Evolutionary conservation across 2,329 filamentous ascomycete genomes (phyloP).

Genomic region (Aspergillus oerlinghausenensis): DNA sequence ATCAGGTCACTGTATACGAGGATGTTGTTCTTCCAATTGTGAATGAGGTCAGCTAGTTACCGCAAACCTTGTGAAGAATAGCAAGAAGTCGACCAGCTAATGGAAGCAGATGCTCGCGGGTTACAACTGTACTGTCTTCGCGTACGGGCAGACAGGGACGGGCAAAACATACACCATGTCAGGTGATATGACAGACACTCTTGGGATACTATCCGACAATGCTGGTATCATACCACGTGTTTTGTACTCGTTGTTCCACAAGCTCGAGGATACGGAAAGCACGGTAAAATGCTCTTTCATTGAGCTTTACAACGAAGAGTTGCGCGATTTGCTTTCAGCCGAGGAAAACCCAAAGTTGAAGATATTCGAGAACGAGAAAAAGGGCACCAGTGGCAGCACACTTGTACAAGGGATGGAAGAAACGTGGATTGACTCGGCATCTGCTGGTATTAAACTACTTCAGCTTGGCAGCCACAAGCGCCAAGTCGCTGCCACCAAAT

Average conservation of each 20-base stretch:
- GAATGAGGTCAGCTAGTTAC: slow-evolving; percentile 65
- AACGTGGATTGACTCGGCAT: slow-evolving; percentile 79
- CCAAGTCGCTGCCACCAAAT: slow-evolving; percentile 99
- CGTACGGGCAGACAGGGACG: slow-evolving; percentile 95
- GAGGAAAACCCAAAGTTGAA: slow-evolving; percentile 87
- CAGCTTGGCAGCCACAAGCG: slow-evolving; percentile 87
- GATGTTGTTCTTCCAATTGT: slow-evolving; percentile 91
- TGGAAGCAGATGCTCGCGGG: slow-evolving; percentile 72
- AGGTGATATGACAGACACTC: slow-evolving; percentile 84
- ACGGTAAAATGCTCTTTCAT: slow-evolving; percentile 98
- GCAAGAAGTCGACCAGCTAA: slow-evolving; percentile 6
- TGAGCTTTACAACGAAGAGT: slow-evolving; percentile 95
- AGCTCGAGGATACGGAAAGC: slow-evolving; percentile 77
- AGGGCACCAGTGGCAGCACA: slow-evolving; percentile 71
- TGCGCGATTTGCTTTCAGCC: slow-evolving; percentile 77
- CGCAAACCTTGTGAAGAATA: neutral
- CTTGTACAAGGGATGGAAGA: slow-evolving; percentile 98
- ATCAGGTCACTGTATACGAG: slow-evolving; percentile 90
- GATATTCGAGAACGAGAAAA: slow-evolving; percentile 84
- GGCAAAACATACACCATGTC: slow-evolving; percentile 99
- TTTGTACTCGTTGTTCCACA: slow-evolving; percentile 78
- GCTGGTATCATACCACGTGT: slow-evolving; percentile 95
- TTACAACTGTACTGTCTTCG: slow-evolving; percentile 98
- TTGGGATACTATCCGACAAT: slow-evolving; percentile 80
- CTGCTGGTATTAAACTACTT: slow-evolving; percentile 81